These are phyloP conservation scores for Penicillium decumbens DNA, from an alignment of 2,329 filamentous ascomycete genomes.

Conservation along the genomic window DNA sequence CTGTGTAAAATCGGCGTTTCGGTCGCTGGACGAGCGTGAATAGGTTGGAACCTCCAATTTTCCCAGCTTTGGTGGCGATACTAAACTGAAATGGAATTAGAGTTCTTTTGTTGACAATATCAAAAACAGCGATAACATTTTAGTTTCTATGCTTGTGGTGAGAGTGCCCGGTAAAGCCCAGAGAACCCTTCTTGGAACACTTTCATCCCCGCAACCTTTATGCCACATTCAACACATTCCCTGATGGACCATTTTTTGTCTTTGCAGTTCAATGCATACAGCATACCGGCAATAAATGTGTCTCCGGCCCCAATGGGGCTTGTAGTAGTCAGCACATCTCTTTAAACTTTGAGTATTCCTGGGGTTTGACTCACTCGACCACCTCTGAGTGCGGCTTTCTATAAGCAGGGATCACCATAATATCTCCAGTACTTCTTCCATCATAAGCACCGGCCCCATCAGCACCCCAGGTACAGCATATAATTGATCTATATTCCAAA, in stretches of 20 bases:
- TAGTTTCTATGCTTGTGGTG: not conserved
- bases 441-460: conserved; percentile 50
- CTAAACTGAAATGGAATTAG: no score
- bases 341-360: not conserved
- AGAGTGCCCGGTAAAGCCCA: conserved; percentile 41
- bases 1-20: no score
- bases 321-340: conserved; percentile 14
- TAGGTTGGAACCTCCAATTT: no score
- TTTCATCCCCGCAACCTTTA: conserved; percentile 63
- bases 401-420: conserved; percentile 46
- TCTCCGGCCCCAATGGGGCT: conserved; percentile 71
- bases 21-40: no score
- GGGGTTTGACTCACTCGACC: conserved; percentile 53
- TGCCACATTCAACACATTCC: conserved; percentile 57
- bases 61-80: no score
- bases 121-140: no score
- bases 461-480: conserved; percentile 59
- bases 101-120: no score
- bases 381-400: conserved; percentile 41
- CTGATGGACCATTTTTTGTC: conserved; percentile 47
- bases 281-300: conserved; percentile 67
- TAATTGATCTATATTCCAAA: conserved; percentile 38
- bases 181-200: conserved; percentile 63
- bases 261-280: conserved; percentile 57
- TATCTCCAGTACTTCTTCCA: conserved; percentile 26